Base-by-base conservation (phyloP, 2,329 filamentous ascomycete species). In the Piedraia hortae region DNA sequence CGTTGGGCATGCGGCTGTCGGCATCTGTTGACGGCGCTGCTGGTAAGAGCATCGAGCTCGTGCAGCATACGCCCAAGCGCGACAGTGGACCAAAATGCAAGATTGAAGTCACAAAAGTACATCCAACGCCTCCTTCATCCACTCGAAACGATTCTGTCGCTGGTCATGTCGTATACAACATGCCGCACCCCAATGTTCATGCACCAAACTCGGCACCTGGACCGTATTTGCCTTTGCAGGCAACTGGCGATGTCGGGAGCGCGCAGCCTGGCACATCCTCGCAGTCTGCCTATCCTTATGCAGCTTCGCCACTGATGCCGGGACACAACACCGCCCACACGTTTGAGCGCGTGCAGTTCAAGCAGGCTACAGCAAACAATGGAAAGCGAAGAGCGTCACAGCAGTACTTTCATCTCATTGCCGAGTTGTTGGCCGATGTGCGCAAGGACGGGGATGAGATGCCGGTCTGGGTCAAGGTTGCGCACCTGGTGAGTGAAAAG, bases 311-410 rank as follows among this genome's bases (percentile, higher is more conserved):
- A 19, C 17, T 42, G 6, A 31, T 33, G 6, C 37, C 36, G 3
- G 35, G 37, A 9, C 32, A 35, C 13, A 31, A 32, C n/a, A 47
- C 44, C 5, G 51, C 53, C n/a, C 59, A 67, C 26, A 59, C 55
- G 0, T 91, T 88, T 39, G 78, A 90, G 40, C 66, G 80, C 6
- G 85, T 90, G 22, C 78, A 90, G 36, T 91, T 90, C 57, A 88
- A 89, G 43, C 74, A 75, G 31, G 78, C 80, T 1, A 90, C 78
- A 0, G 75, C 77, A 12, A 91, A 90, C 48, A 91, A 91, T 33
- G 78, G 78, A 20, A 89, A 89, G 44, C 59, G 80, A 33, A 58
- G 80, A 25, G 78, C 78, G 1, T 75, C 78, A 10, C 78, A 91
- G 39, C 80, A 90, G 35, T 89, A 78, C 43, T 90, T 88, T 38